A percentile compares a stretch with the other conserved stretches of the same genome.
These are phyloP conservation scores for Aechmea fasciata DNA, from an alignment of 176 grass and related monocot genomes.

Conservation along the genomic window DNA sequence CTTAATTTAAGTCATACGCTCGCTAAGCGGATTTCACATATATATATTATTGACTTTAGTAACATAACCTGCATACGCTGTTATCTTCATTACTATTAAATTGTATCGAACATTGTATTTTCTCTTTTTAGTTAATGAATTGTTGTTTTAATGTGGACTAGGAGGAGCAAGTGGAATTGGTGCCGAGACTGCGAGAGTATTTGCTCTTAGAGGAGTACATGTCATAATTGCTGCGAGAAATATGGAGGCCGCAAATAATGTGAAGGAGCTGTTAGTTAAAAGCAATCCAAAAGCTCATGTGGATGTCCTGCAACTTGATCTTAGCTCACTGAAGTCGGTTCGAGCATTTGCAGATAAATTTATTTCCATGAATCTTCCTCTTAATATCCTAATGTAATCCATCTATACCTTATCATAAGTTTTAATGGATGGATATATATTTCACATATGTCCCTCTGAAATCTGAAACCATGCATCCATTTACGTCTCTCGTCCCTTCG, in stretches of 20 bases:
- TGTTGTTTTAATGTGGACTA: conserved; percentile 12
- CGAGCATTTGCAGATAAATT: conserved; percentile 55
- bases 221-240: conserved; percentile 92
- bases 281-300: conserved; percentile 35
- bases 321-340: conserved; percentile 87
- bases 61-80: too few relatives aligned
- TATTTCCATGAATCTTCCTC: conserved; percentile 69
- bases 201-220: conserved; percentile 78
- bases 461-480: neutral
- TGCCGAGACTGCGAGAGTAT: conserved; percentile 74
- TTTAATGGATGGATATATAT: neutral
- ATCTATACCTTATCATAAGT: conserved; percentile 11
- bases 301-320: conserved; percentile 72
- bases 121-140: neutral
- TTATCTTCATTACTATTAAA: too few relatives aligned
- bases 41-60: too few relatives aligned
- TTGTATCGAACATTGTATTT: neutral
- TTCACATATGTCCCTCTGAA: neutral
- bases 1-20: too few relatives aligned
- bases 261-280: conserved; percentile 43
- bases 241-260: conserved; percentile 66
- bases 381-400: conserved; percentile 86
- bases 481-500: too few relatives aligned
- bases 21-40: too few relatives aligned
- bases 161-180: conserved; percentile 91